phyloP scores from a whole-genome alignment of 2,329 filamentous ascomycete genomes.

The Metarhizium brunneum region DNA sequence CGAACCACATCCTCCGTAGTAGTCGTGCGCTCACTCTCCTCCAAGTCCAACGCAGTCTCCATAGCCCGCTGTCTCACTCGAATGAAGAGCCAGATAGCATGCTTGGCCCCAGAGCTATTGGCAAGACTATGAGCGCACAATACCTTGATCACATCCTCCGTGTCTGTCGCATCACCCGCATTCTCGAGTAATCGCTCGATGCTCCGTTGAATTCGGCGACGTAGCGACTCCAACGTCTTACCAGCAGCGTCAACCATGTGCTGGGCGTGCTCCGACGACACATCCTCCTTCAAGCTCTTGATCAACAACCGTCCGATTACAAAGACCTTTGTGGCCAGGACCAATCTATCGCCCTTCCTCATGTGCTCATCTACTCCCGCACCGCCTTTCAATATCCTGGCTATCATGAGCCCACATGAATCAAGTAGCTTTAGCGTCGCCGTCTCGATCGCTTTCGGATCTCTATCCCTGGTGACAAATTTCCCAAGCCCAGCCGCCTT shows the following conservation, averaged over 20 bases:
- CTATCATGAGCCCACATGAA: constrained; percentile 39
- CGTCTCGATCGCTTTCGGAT: constrained; percentile 18
- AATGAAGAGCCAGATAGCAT: constrained; percentile 72
- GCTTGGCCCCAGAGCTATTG: constrained; percentile 69
- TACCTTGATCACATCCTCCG: constrained; percentile 55
- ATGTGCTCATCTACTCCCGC: constrained; percentile 18
- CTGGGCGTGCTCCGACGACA: constrained; percentile 21
- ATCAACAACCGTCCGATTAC: constrained; percentile 67
- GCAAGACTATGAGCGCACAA: constrained; percentile 76
- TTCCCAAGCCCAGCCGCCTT: constrained; percentile 50
- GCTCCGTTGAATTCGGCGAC: constrained; percentile 53
- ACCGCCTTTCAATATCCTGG: constrained; percentile 36
- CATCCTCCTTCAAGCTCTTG: constrained; percentile 56
- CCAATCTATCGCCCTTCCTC: constrained; percentile 38
- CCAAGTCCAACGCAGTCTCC: constrained; percentile 46
- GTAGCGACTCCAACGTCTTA: constrained; percentile 52
- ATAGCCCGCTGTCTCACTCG: constrained; percentile 63
- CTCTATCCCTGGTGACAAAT: constrained; percentile 28
- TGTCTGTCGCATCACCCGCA: constrained; percentile 41
- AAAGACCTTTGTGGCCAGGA: constrained; percentile 59
- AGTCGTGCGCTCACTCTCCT: constrained; percentile 30
- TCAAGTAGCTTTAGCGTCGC: constrained; percentile 42
- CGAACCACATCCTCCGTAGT: constrained; percentile 44
- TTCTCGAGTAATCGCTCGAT: constrained; percentile 62
- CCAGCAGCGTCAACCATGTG: constrained; percentile 48